phyloP scores from a whole-genome alignment of 768 basidiomycete species.

The Mycena crocata region DNA sequence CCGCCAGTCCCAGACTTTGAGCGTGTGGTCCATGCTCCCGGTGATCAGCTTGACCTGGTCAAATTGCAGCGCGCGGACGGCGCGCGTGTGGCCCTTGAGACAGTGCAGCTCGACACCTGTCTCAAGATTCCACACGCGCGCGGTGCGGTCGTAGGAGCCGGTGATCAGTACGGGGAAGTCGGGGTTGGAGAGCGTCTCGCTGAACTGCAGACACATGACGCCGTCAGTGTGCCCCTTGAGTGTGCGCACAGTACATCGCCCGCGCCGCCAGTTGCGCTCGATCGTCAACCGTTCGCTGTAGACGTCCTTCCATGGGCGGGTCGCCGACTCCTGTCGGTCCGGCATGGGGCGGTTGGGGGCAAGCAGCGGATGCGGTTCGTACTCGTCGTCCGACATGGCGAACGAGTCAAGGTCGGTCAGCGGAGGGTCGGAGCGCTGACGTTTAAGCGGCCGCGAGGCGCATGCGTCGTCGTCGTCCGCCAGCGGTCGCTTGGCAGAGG shows the following conservation, averaged over 20 bases:
- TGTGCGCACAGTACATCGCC: conserved; percentile 85
- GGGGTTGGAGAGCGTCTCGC: conserved; percentile 84
- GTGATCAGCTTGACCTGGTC: conserved; percentile 96
- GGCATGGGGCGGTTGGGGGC: conserved; percentile 44
- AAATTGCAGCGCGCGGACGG: conserved; percentile 94
- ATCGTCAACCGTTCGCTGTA: conserved; percentile 97
- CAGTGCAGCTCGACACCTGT: conserved; percentile 86
- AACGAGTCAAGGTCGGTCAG: conserved; percentile 23
- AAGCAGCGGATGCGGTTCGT: conserved; percentile 42
- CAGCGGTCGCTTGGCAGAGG: conserved; percentile 53
- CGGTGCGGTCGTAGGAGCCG: conserved; percentile 95
- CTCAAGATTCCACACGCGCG: conserved; percentile 96
- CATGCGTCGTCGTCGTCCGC: conserved; percentile 48
- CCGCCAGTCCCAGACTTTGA: conserved; percentile 97
- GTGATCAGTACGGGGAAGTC: conserved; percentile 96
- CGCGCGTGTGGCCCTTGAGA: conserved; percentile 90
- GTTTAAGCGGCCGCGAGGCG: conserved; percentile 59
- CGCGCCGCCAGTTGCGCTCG: conserved; percentile 97
- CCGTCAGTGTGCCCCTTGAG: conserved; percentile 95
- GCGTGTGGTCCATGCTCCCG: conserved; percentile 94
- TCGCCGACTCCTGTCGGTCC: conserved; percentile 53
- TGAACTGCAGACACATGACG: conserved; percentile 97
- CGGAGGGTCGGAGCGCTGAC: conserved; percentile 55
- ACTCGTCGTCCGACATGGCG: conserved; percentile 29
- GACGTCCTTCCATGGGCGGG: conserved; percentile 97